These are phyloP conservation scores for Cantharellus anzutake DNA, from an alignment of 768 basidiomycete species.

Conservation along the genomic window DNA sequence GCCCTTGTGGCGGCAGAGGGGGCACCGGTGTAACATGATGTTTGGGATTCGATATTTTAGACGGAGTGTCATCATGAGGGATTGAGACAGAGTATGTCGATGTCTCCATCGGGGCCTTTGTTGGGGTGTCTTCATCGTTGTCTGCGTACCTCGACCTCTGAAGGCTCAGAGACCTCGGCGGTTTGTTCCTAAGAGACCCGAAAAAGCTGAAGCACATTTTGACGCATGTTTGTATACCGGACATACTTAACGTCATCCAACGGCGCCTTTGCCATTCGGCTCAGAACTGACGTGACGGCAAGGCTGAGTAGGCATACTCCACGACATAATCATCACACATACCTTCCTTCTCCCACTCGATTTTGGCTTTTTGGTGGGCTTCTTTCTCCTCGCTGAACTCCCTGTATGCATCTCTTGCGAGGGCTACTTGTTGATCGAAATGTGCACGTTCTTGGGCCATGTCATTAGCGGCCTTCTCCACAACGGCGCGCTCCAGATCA, in stretches of 20 bases:
- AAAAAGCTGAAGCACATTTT: conserved; percentile 1
- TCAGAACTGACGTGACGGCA: background rate
- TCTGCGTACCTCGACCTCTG: conserved; percentile 3
- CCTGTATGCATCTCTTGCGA: conserved; percentile 3
- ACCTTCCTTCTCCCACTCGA: conserved; percentile 5
- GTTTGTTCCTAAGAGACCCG: conserved; percentile 5
- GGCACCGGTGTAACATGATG: background rate
- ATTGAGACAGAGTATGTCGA: too few species aligned
- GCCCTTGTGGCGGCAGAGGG: background rate
- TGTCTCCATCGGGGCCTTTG: background rate
- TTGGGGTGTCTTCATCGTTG: conserved; percentile 6
- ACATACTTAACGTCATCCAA: conserved; percentile 59
- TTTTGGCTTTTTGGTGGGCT: conserved; percentile 7
- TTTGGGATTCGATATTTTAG: background rate
- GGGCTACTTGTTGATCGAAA: conserved; percentile 2
- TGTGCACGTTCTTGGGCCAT: conserved; percentile 2
- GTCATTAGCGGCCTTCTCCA: background rate
- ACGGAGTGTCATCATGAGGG: background rate
- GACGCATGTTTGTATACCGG: conserved; percentile 9
- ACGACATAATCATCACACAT: background rate
- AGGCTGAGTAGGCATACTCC: background rate
- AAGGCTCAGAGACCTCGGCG: background rate
- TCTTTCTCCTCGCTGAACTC: conserved; percentile 6
- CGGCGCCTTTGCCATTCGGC: conserved; percentile 26
- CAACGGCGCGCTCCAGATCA: background rate